Base-by-base conservation (phyloP, 163 green algal species). In the Chlorella variabilis region DNA sequence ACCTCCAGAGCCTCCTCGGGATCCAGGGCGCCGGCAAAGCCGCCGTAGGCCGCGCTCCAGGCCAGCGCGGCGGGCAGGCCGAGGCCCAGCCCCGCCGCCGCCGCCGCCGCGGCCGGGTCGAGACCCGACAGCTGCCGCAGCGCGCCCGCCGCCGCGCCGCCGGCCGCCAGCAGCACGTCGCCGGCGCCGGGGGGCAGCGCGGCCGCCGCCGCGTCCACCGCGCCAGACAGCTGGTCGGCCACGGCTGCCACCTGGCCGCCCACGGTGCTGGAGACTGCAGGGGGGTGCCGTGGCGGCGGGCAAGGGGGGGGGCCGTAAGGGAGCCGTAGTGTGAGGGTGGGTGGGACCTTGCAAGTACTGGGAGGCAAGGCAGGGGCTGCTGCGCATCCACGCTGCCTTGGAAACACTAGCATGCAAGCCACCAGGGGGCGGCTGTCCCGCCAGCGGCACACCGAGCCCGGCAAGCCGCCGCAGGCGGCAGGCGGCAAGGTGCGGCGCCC, bases 1-100 rank as follows among this genome's bases (percentile, higher is more conserved):
- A 84, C 31, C 48, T 87, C 42, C 18, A 84, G n/a, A 2, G 84
- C 75, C n/a, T 87, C 59, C 58, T 76, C 31, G 0, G 84, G 62
- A 7, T 56, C 27, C 21, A 81, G 62, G 21, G 38, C 17, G 25
- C 84, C 84, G 6, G 78, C 65, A 33, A 75, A 88, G 45, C 84
- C 84, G 58, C 48, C 81, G 36, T 81, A 88, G 3, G 39, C 23
- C 23, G 81, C 63, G 11, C 20, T 36, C 39, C 48, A 87, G 33
- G 27, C 36, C 33, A 70, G 27, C 31, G 77, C 9, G 0, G 83
- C 36, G 2, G 78, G 69, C 54, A 79, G 34, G 31, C 70, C 70
- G 7, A 88, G 7, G 33, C 29, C 62, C 27, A 80, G n/a, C 20
- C 56, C 54, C 2, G 71, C 71, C 29, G 42, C 54, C 42, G 65